A percentile compares a stretch with the other conserved stretches of the same genome.
phyloP scores from a whole-genome alignment of 2,329 filamentous ascomycete species.

The Uncinocarpus reesii region DNA sequence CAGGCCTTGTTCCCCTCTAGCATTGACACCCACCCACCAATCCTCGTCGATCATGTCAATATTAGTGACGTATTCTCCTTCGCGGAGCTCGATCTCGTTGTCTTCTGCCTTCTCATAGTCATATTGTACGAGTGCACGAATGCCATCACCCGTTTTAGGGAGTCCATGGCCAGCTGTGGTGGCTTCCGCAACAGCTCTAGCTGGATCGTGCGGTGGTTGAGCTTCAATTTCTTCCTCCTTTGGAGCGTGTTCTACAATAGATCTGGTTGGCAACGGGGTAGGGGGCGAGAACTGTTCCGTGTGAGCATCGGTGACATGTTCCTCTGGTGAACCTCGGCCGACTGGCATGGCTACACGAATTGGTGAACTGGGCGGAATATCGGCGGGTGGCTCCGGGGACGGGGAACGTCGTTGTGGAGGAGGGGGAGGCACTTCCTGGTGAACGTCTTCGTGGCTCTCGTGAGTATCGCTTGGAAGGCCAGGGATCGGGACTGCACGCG shows the following conservation, averaged over 20 bases:
- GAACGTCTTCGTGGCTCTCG: conserved; percentile 38
- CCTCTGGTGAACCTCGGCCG: conserved; percentile 47
- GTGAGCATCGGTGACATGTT: conserved; percentile 34
- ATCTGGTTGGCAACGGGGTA: conserved; percentile 49
- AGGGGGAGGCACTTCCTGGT: conserved; percentile 30
- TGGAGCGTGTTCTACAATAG: conserved; percentile 53
- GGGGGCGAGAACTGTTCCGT: conserved; percentile 35
- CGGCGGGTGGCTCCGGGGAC: conserved; percentile 34
- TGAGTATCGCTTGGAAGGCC: conserved; percentile 56
- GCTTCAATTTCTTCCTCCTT: conserved; percentile 58
- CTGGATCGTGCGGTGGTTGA: conserved; percentile 48
- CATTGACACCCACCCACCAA: conserved; percentile 97
- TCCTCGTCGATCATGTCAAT: conserved; percentile 97
- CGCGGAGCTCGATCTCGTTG: conserved; percentile 83
- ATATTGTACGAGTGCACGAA: conserved; percentile 72
- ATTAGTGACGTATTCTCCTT: conserved; percentile 78
- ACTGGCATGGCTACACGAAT: conserved; percentile 82
- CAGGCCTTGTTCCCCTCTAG: conserved; percentile 69
- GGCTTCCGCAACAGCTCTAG: conserved; percentile 50
- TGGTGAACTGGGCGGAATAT: conserved; percentile 56
- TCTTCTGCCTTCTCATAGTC: conserved; percentile 98
- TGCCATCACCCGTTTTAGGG: conserved; percentile 42
- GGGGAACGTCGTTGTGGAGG: conserved; percentile 39
- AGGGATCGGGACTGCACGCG: conserved; percentile 64
- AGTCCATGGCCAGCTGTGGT: conserved; percentile 41